Conservation (phyloP, 352 stramenopile genomes). For the Phytophthora multivora region DNA sequence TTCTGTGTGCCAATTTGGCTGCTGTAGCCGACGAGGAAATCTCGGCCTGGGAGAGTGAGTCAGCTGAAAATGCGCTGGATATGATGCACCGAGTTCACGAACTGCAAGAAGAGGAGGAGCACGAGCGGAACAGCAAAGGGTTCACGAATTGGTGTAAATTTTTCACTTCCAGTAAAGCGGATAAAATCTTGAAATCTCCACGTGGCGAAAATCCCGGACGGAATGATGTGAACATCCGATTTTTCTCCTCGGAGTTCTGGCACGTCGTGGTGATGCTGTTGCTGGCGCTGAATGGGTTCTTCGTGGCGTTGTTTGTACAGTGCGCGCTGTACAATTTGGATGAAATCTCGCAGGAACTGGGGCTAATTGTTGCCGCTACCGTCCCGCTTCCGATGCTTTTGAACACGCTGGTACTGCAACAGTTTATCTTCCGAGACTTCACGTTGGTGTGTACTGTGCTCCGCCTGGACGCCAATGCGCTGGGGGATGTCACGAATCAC, state of each 20-base stretch:
- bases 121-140: constrained; percentile 7
- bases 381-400: constrained; percentile 47
- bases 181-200: constrained; percentile 7
- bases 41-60: constrained; percentile 10
- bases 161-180: neutral
- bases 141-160: constrained; percentile 14
- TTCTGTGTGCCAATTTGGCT: constrained; percentile 26
- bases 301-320: constrained; percentile 56
- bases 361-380: constrained; percentile 16
- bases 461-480: constrained; percentile 44
- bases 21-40: constrained; percentile 24
- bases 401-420: constrained; percentile 60
- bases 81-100: constrained; percentile 20
- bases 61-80: constrained; percentile 13
- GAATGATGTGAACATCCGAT: constrained; percentile 28
- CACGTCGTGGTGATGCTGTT: constrained; percentile 57
- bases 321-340: constrained; percentile 55
- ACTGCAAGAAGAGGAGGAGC: constrained; percentile 20
- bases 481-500: constrained; percentile 55
- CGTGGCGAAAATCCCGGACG: constrained; percentile 3
- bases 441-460: constrained; percentile 57
- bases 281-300: constrained; percentile 69
- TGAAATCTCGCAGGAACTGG: constrained; percentile 37
- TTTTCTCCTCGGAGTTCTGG: constrained; percentile 59
- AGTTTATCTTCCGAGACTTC: constrained; percentile 56